A percentile compares a stretch with the other conserved stretches of the same genome.
Conservation (phyloP, 139 green algal genomes). For the Microglena sp. region DNA sequence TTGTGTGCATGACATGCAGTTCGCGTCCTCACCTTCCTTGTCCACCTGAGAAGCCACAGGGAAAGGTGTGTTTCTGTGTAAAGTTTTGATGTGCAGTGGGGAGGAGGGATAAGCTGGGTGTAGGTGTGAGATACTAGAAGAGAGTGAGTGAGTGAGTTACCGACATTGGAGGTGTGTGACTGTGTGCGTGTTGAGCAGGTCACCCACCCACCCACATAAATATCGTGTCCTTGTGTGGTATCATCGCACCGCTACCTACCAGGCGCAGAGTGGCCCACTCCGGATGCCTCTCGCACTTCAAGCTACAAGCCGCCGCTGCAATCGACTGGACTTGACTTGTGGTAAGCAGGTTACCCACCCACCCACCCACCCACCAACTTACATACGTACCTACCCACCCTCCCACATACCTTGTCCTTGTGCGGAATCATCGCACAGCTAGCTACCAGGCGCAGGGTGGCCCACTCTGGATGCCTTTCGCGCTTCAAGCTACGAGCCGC, state of each 20-base stretch:
- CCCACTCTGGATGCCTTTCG: too few species aligned
- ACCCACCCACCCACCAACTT: background rate
- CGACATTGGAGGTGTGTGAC: too few species aligned
- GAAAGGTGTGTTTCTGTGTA: background rate
- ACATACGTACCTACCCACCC: background rate
- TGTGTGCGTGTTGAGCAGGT: too few species aligned
- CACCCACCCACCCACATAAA: background rate
- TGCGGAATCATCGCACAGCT: slow-evolving; percentile 57
- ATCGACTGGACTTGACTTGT: background rate
- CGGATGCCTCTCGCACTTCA: background rate
- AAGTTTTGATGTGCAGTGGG: too few species aligned
- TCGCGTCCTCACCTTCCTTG: slow-evolving; percentile 80
- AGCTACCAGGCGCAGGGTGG: slow-evolving; percentile 23
- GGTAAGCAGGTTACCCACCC: background rate
- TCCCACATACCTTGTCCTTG: slow-evolving; percentile 48
- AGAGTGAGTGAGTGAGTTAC: too few species aligned
- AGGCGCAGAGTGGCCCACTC: slow-evolving; percentile 13
- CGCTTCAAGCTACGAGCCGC: too few species aligned
- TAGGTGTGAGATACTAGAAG: too few species aligned
- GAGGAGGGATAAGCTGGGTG: too few species aligned
- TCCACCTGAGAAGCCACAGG: slow-evolving; percentile 12
- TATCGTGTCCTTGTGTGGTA: slow-evolving; percentile 72
- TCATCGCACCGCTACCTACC: slow-evolving; percentile 30
- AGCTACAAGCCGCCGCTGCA: background rate
- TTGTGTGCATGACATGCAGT: too few species aligned